phyloP scores from a whole-genome alignment of 2,329 filamentous ascomycete genomes.

The Ilyonectria robusta region DNA sequence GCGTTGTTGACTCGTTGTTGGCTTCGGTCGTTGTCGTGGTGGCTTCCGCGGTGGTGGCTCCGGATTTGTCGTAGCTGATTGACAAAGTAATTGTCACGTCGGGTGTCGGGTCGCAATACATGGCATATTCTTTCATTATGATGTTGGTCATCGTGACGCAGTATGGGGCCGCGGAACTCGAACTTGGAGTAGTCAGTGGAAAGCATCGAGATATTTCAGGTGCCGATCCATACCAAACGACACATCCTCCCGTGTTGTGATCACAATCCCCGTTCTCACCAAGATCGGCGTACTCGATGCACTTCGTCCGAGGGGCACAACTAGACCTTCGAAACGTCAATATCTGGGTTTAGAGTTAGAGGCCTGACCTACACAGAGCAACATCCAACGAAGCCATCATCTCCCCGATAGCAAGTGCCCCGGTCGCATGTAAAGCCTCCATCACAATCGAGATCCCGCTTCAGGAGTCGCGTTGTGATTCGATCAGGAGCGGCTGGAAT shows the following conservation, averaged over 20 bases:
- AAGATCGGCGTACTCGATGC: background rate
- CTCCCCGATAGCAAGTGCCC: background rate
- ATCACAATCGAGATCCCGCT: background rate
- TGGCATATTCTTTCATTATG: background rate
- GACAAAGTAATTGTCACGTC: background rate
- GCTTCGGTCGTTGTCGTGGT: background rate
- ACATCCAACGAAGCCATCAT: background rate
- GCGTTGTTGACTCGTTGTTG: background rate
- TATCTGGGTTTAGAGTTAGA: background rate
- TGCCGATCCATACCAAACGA: background rate
- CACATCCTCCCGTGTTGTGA: background rate
- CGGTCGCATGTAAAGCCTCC: background rate
- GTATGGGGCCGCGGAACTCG: background rate
- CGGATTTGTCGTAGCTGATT: background rate
- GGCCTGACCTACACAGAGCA: background rate
- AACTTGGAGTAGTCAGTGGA: background rate
- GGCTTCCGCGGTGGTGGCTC: background rate
- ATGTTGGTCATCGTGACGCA: background rate
- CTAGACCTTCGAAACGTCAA: background rate
- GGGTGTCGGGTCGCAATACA: background rate
- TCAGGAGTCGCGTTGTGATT: background rate
- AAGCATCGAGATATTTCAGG: background rate
- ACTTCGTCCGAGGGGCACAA: background rate
- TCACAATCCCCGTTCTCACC: background rate
- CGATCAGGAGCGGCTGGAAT: background rate